phyloP scores from a whole-genome alignment of 2,329 filamentous ascomycete genomes.

The Blumeria hordei region DNA sequence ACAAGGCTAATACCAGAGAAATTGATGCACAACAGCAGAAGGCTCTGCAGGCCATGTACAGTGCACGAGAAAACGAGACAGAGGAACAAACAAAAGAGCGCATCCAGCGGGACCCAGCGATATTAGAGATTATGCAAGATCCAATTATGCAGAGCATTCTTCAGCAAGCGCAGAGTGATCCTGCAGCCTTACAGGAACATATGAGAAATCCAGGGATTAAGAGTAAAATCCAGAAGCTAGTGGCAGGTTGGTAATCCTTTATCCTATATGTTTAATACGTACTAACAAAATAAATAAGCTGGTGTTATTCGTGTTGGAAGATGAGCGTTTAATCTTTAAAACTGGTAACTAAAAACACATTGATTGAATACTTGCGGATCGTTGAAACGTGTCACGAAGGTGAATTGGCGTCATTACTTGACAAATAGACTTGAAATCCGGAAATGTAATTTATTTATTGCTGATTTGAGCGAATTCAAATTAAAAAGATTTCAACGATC shows the following conservation, averaged over 20 bases:
- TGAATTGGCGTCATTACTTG: background rate
- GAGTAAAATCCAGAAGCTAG: slow-evolving; percentile 49
- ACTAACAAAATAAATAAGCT: slow-evolving; percentile 36
- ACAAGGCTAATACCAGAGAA: slow-evolving; percentile 62
- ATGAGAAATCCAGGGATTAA: slow-evolving; percentile 79
- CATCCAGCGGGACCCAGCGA: slow-evolving; percentile 79
- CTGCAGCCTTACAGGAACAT: slow-evolving; percentile 80
- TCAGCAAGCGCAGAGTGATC: slow-evolving; percentile 86
- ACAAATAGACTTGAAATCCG: background rate
- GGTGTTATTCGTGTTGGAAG: slow-evolving; percentile 65
- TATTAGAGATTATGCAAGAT: slow-evolving; percentile 78
- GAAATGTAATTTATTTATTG: background rate
- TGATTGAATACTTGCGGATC: too few relatives aligned
- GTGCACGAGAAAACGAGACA: slow-evolving; percentile 75
- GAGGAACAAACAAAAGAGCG: slow-evolving; percentile 89
- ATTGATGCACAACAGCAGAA: slow-evolving; percentile 90
- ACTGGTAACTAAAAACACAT: too few relatives aligned
- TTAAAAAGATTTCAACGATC: too few relatives aligned
- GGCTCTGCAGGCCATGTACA: slow-evolving; percentile 72
- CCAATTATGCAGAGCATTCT: slow-evolving; percentile 95
- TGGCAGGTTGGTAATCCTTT: slow-evolving; percentile 3
- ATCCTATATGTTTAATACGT: background rate
- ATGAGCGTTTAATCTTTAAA: slow-evolving; percentile 4
- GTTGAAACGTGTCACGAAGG: background rate
- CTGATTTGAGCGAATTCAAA: background rate